Evolutionary conservation across 495 filamentous ascomycete species (phyloP), one percentile per base, ranked within the genome.

Genomic region (Lasiosphaeris hirsuta): DNA sequence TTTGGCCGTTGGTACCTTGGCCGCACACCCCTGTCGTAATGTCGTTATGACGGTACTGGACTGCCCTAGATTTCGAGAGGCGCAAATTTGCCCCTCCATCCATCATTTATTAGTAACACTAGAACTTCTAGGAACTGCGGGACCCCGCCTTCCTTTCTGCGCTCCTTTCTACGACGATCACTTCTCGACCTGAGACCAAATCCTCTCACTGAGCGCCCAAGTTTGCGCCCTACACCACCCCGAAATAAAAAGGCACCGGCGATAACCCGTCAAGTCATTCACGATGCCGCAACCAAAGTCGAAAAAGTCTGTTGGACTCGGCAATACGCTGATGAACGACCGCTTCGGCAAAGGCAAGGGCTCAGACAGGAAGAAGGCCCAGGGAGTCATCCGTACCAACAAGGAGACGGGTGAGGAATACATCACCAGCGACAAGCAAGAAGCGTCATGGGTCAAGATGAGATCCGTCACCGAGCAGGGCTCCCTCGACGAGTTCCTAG

Each of bases 391-490:
- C 14, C 79, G 84, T 65, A 78, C 79, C 59, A 82, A 85, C 65
- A 78, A 84, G 66, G 68, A 76, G 7, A 84, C 83, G 10, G 84
- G 84, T 55, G 79, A 86, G 56, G 64, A 85, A 77, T 87, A 87
- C 65, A 82, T 87, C 56, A 88, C 88, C 55, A 90, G 89, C 58
- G 81, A 82, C 56, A 82, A 79, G 59, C 84, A 88, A 66, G 88
- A 94, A 67, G 89, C 88, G 51, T 77, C 84, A 62, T 92, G 89
- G 88, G 84, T 92, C 65, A 97, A 97, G 79, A 97, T 98, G 93
- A 90, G 92, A 73, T 93, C 89, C 75, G 88, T 97, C 62, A 99
- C 95, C 19, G 93, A 97, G 78, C 95, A 99, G 75, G 93, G 85
- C 55, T 91, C 93, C 38, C 84, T 98, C 50, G 94, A 98, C 74